A percentile compares a stretch with the other conserved stretches of the same genome.
These are phyloP conservation scores for Fusarium torulosum DNA, from an alignment of 2,329 filamentous ascomycete species.

Conservation along the genomic window DNA sequence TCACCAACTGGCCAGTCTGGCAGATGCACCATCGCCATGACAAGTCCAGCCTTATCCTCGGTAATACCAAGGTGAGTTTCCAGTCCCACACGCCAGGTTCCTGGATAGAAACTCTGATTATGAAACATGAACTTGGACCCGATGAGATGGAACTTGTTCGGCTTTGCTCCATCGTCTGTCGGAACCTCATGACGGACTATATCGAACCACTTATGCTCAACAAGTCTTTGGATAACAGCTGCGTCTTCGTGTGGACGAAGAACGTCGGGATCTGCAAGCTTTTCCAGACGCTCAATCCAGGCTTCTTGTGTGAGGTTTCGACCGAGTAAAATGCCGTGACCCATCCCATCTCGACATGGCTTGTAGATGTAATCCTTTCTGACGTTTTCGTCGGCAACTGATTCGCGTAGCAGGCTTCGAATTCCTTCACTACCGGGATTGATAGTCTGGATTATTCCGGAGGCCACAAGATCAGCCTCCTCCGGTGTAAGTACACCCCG, in stretches of 20 bases:
- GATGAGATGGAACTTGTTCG: constrained; percentile 32
- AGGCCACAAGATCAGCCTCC: constrained; percentile 10
- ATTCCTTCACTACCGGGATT: constrained; percentile 18
- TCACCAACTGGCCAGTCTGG: constrained; percentile 20
- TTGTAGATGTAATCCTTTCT: constrained; percentile 23
- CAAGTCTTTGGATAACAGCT: constrained; percentile 30
- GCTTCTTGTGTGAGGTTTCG: constrained; percentile 19
- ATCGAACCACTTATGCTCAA: constrained; percentile 31
- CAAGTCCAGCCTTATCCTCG: constrained; percentile 19
- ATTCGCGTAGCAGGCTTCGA: background rate
- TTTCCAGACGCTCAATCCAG: constrained; percentile 15
- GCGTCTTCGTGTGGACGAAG: constrained; percentile 21
- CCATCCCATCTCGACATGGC: constrained; percentile 30
- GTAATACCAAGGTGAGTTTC: constrained; percentile 32
- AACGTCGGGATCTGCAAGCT: constrained; percentile 11
- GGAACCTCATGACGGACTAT: constrained; percentile 30
- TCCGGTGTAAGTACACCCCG: constrained; percentile 21
- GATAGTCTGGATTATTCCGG: constrained; percentile 16
- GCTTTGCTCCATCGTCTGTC: constrained; percentile 7
- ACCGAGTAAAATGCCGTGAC: constrained; percentile 19
- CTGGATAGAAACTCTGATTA: constrained; percentile 1
- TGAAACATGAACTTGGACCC: constrained; percentile 35
- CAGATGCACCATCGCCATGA: constrained; percentile 24
- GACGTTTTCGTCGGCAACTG: background rate
- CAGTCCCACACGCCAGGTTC: constrained; percentile 23